A percentile compares a stretch with the other conserved stretches of the same genome.
phyloP scores from a whole-genome alignment of 2,329 filamentous ascomycete species.

The Purpureocillium lavendulum region DNA sequence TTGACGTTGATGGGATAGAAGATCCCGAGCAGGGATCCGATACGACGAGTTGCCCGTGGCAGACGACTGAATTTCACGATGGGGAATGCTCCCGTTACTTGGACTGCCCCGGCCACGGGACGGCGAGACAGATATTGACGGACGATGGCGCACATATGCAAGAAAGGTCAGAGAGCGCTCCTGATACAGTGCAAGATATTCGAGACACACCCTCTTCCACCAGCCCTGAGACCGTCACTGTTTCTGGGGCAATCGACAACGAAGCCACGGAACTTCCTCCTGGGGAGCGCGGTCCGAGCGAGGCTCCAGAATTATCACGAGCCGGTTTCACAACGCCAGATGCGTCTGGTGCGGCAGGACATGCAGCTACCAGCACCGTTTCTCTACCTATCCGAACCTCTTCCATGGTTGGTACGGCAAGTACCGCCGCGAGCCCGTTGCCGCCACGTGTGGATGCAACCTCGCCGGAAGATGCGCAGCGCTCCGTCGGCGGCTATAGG shows the following conservation, averaged over 20 bases:
- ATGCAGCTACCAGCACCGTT: neutral
- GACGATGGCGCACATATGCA: conserved; percentile 12
- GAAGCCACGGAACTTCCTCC: too few relatives aligned
- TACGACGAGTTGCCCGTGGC: conserved; percentile 25
- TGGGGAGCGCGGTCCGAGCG: too few relatives aligned
- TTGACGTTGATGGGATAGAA: neutral
- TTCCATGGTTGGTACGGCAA: conserved; percentile 2
- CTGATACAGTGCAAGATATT: conserved; percentile 1
- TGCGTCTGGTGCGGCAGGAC: too few relatives aligned
- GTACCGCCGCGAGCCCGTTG: neutral
- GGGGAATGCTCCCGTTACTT: conserved; percentile 38
- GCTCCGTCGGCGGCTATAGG: too few relatives aligned
- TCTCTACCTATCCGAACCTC: conserved; percentile 10
- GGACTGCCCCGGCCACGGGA: conserved; percentile 38
- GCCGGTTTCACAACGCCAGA: too few relatives aligned
- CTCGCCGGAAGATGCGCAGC: neutral
- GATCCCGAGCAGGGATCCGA: neutral
- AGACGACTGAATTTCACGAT: conserved; percentile 27
- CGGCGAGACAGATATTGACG: conserved; percentile 26
- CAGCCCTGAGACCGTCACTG: too few relatives aligned
- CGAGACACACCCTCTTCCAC: neutral
- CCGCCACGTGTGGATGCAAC: neutral
- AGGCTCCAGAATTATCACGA: too few relatives aligned
- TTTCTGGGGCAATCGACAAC: too few relatives aligned
- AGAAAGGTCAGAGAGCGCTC: conserved; percentile 5